Evolutionary conservation across 208 protist species (phyloP).

Genomic region (Trichomonas gallinae): DNA sequence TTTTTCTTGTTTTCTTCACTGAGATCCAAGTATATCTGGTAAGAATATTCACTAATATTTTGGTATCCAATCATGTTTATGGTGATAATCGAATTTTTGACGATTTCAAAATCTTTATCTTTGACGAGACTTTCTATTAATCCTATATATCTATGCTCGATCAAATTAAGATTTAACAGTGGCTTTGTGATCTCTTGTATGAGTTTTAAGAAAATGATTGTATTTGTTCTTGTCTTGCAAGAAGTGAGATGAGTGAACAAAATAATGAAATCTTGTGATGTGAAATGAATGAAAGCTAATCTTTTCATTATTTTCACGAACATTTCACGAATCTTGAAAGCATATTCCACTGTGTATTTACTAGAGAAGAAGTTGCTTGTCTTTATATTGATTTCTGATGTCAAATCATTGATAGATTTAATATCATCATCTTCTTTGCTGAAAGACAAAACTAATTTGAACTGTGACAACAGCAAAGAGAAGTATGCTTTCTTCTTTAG

Average conservation of each 20-base stretch:
- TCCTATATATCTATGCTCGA: neutral
- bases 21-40: neutral
- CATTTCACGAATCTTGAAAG: neutral
- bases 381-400: neutral
- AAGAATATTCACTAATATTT: neutral
- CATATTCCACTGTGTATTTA: neutral
- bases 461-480: neutral
- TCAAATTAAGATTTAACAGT: neutral
- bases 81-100: neutral
- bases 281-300: neutral
- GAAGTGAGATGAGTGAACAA: neutral
- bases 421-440: neutral
- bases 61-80: neutral
- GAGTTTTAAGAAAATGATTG: neutral
- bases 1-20: neutral
- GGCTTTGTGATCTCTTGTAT: neutral
- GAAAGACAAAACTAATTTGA: neutral
- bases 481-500: neutral
- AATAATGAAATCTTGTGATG: neutral
- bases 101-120: neutral
- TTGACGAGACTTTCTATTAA: neutral
- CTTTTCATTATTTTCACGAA: neutral
- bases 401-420: neutral
- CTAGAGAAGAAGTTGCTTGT: neutral
- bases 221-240: neutral